Evolutionary conservation across 2,329 filamentous ascomycete genomes (phyloP).

Genomic region (Dactylonectria estremocensis): DNA sequence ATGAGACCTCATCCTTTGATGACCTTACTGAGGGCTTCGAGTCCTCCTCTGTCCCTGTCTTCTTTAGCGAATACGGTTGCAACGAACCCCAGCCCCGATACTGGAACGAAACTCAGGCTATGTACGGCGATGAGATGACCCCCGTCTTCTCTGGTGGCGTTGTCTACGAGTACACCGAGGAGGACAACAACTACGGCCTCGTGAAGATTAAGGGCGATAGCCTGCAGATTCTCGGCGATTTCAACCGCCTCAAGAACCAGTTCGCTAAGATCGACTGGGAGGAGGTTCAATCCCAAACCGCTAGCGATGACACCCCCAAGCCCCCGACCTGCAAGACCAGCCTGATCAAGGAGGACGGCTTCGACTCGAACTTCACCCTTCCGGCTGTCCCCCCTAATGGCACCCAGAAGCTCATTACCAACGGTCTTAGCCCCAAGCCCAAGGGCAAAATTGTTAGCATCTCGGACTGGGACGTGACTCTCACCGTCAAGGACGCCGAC

Average conservation of each 20-base stretch:
- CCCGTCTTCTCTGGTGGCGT: constrained; percentile 80
- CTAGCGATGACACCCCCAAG: constrained; percentile 63
- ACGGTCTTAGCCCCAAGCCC: constrained; percentile 78
- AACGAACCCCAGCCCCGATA: constrained; percentile 79
- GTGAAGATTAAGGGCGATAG: constrained; percentile 73
- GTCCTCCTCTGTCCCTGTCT: constrained; percentile 78
- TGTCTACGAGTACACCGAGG: constrained; percentile 86
- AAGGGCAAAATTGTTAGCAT: constrained; percentile 79
- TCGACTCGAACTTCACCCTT: constrained; percentile 85
- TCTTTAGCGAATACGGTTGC: constrained; percentile 89
- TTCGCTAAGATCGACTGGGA: constrained; percentile 82
- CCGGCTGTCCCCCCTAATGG: constrained; percentile 75
- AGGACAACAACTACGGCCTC: constrained; percentile 76
- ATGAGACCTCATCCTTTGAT: constrained; percentile 74
- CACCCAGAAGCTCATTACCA: constrained; percentile 80
- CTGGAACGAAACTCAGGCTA: constrained; percentile 82
- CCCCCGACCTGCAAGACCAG: constrained; percentile 75
- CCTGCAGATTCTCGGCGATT: constrained; percentile 75
- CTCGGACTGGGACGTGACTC: constrained; percentile 71
- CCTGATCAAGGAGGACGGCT: constrained; percentile 78
- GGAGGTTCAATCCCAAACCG: constrained; percentile 74
- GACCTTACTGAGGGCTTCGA: constrained; percentile 76
- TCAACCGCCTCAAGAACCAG: constrained; percentile 81
- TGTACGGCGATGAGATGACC: constrained; percentile 81
- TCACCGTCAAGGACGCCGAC: constrained; percentile 58